Evolutionary conservation across 768 basidiomycete genomes (phyloP).

Genomic region (Boletus tomentosulus): DNA sequence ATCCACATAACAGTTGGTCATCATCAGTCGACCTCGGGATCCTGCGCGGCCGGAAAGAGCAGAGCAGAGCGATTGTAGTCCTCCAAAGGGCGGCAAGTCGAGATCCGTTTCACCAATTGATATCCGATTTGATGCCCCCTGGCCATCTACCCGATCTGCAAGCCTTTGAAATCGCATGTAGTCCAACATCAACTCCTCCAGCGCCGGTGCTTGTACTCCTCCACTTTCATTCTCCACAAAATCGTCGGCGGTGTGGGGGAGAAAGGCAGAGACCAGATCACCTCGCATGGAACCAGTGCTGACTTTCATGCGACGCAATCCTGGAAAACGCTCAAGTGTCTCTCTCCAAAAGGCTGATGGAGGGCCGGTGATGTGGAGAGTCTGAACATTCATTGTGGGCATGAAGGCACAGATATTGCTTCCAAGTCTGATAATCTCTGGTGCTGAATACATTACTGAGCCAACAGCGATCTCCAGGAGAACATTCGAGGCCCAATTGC

Average conservation of each 20-base stretch:
- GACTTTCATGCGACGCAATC: background rate
- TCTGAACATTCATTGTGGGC: background rate
- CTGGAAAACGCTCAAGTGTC: background rate
- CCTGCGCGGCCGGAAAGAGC: background rate
- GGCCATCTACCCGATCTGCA: background rate
- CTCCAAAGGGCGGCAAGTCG: background rate
- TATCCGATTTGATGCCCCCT: background rate
- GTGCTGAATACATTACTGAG: no score
- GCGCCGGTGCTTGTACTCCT: background rate
- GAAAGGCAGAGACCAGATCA: background rate
- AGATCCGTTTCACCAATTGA: background rate
- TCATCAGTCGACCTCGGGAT: background rate
- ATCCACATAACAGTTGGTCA: background rate
- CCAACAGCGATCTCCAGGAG: background rate
- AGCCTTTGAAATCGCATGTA: background rate
- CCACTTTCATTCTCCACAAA: background rate
- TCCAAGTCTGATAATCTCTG: background rate
- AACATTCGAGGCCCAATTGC: background rate
- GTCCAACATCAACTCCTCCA: background rate
- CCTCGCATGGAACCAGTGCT: background rate
- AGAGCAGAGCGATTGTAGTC: background rate
- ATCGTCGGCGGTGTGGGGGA: background rate
- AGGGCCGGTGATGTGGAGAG: background rate
- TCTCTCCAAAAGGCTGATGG: conserved; percentile 3
- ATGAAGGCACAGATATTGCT: background rate